These are phyloP conservation scores for Colletotrichum tabaci DNA, from an alignment of 2,329 filamentous ascomycete species.

Conservation along the genomic window DNA sequence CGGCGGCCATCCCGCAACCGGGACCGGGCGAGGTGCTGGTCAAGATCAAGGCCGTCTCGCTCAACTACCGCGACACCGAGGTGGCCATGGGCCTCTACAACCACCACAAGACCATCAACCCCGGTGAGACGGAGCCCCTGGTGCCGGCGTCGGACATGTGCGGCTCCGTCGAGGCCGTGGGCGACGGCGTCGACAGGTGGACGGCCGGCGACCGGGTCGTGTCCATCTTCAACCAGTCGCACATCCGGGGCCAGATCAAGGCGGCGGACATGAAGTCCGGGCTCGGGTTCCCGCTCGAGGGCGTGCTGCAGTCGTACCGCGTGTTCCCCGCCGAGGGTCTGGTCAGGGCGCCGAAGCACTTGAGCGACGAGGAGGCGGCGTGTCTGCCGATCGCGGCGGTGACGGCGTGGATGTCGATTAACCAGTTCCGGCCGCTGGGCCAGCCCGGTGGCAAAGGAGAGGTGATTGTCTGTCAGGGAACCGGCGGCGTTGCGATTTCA, in stretches of 20 bases:
- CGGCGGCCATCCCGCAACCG: constrained; percentile 62
- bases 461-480: constrained; percentile 68
- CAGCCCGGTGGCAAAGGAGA: constrained; percentile 62
- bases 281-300: constrained; percentile 72
- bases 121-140: constrained; percentile 57
- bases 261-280: constrained; percentile 69
- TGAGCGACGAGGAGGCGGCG: constrained; percentile 72
- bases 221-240: constrained; percentile 73
- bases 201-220: constrained; percentile 76
- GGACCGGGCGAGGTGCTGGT: constrained; percentile 67
- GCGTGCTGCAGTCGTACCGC: constrained; percentile 72
- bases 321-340: constrained; percentile 71
- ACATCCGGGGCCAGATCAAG: constrained; percentile 72
- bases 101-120: constrained; percentile 70
- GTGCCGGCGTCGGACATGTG: constrained; percentile 82
- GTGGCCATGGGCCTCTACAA: constrained; percentile 77
- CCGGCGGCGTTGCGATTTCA: constrained; percentile 66
- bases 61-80: constrained; percentile 67
- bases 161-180: constrained; percentile 69
- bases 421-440: constrained; percentile 70
- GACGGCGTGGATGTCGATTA: constrained; percentile 77
- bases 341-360: constrained; percentile 69
- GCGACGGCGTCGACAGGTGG: constrained; percentile 59
- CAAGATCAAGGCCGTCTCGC: constrained; percentile 61
- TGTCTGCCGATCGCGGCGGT: constrained; percentile 74